These are phyloP conservation scores for Fusarium anguioides DNA, from an alignment of 2,329 filamentous ascomycete species.

Conservation along the genomic window DNA sequence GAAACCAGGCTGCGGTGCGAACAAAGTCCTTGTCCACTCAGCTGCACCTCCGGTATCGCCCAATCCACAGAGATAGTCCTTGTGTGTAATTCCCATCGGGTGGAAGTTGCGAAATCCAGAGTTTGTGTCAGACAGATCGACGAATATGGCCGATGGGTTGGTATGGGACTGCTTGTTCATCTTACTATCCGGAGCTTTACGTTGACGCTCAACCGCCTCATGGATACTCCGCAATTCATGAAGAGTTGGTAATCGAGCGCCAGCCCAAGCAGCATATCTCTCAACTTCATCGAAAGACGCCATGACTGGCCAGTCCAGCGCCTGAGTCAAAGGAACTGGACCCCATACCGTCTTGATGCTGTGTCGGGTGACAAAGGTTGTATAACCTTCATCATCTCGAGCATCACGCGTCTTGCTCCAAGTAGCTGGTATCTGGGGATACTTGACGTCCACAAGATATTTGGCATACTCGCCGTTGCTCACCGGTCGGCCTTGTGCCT, in stretches of 20 bases:
- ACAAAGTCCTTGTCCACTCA: slow-evolving; percentile 19
- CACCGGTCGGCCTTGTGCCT: slow-evolving; percentile 20
- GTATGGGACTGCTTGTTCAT: slow-evolving; percentile 11
- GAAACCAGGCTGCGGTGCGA: slow-evolving; percentile 19
- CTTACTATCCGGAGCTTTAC: not conserved
- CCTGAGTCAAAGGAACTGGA: not conserved
- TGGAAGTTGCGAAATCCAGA: slow-evolving; percentile 25
- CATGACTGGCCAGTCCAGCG: slow-evolving; percentile 24
- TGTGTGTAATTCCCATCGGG: slow-evolving; percentile 11
- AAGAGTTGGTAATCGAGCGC: slow-evolving; percentile 24
- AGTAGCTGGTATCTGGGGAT: not conserved
- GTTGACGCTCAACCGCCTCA: slow-evolving; percentile 1
- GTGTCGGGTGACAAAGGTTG: slow-evolving; percentile 7
- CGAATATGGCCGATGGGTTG: slow-evolving; percentile 3
- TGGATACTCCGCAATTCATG: slow-evolving; percentile 29
- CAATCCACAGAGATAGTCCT: slow-evolving; percentile 12
- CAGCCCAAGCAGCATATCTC: slow-evolving; percentile 12
- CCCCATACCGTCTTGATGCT: slow-evolving; percentile 28
- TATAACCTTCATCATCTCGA: not conserved
- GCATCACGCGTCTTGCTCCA: slow-evolving; percentile 2
- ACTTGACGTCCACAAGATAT: not conserved
- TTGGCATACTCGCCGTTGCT: slow-evolving; percentile 24
- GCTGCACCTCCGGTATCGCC: slow-evolving; percentile 27
- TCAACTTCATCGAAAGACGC: slow-evolving; percentile 29
- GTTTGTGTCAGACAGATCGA: slow-evolving; percentile 9